Percentiles rank a stretch among this genome's conserved stretches.
These are phyloP conservation scores for Neopestalotiopsis sp. DNA, from an alignment of 2,329 filamentous ascomycete genomes.

Conservation along the genomic window DNA sequence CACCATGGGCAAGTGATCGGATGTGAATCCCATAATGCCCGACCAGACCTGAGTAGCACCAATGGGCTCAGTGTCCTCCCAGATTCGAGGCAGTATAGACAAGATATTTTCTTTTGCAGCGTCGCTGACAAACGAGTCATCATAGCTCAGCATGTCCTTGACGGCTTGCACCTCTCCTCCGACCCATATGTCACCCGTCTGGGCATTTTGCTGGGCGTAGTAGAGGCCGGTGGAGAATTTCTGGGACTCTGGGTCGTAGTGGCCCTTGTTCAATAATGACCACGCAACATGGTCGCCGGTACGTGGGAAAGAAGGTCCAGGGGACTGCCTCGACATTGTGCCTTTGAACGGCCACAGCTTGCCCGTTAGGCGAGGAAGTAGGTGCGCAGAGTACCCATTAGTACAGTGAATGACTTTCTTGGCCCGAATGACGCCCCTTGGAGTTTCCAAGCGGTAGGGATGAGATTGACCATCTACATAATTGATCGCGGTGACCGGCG, in stretches of 20 bases:
- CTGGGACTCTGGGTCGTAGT: not conserved
- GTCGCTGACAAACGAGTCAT: too few species aligned
- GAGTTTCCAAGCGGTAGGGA: not conserved
- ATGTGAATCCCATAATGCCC: too few species aligned
- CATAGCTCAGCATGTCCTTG: not conserved
- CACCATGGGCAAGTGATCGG: too few species aligned
- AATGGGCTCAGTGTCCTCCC: too few species aligned
- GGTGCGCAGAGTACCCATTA: not conserved
- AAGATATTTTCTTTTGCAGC: too few species aligned
- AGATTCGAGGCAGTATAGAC: too few species aligned
- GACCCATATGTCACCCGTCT: not conserved
- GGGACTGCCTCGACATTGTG: not conserved
- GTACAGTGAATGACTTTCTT: not conserved
- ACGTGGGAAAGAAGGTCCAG: not conserved
- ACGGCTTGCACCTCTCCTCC: not conserved
- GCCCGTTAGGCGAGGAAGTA: not conserved
- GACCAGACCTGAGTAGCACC: too few species aligned
- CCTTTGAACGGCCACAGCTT: not conserved
- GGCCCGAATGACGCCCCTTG: not conserved
- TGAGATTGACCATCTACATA: too few species aligned
- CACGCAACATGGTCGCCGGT: too few species aligned
- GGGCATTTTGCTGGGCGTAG: not conserved
- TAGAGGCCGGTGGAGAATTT: not conserved
- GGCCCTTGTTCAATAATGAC: too few species aligned
- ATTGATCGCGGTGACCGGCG: slow-evolving; percentile 27